Evolutionary conservation across 2,329 filamentous ascomycete species (phyloP).

Genomic region (Fusarium penzigii): DNA sequence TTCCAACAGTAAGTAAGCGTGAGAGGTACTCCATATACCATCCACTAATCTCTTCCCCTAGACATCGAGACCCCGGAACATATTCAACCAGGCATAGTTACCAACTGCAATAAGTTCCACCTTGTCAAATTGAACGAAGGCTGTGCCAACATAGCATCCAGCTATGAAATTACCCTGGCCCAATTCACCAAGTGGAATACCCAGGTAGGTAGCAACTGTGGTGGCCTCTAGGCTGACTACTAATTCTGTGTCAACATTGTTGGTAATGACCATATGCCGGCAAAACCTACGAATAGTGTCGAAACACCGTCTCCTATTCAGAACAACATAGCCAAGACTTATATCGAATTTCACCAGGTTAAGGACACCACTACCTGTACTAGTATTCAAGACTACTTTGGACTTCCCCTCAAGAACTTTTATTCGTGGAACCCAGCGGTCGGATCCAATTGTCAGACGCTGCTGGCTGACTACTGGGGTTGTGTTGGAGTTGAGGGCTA

Average conservation of each 20-base stretch:
- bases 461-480: background rate
- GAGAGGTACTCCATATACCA: background rate
- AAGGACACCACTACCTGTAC: background rate
- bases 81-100: too few relatives aligned
- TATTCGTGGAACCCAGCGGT: conserved; percentile 3
- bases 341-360: too few relatives aligned
- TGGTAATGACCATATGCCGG: too few relatives aligned
- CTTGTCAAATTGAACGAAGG: background rate
- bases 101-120: too few relatives aligned
- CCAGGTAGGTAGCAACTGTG: background rate
- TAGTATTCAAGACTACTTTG: background rate
- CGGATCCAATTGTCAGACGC: background rate
- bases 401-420: conserved; percentile 1
- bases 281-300: too few relatives aligned
- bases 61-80: conserved; percentile 4
- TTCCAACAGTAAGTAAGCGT: background rate
- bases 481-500: too few relatives aligned
- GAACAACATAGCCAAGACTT: too few relatives aligned
- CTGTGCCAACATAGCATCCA: background rate
- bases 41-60: background rate
- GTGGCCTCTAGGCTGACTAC: background rate
- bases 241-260: background rate
- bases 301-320: too few relatives aligned
- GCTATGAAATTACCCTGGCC: background rate
- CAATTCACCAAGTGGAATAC: conserved; percentile 9